Percentiles rank a stretch among this genome's conserved stretches.
Conservation (phyloP, 2,329 filamentous ascomycete species). For the Trichophyton benhamiae region DNA sequence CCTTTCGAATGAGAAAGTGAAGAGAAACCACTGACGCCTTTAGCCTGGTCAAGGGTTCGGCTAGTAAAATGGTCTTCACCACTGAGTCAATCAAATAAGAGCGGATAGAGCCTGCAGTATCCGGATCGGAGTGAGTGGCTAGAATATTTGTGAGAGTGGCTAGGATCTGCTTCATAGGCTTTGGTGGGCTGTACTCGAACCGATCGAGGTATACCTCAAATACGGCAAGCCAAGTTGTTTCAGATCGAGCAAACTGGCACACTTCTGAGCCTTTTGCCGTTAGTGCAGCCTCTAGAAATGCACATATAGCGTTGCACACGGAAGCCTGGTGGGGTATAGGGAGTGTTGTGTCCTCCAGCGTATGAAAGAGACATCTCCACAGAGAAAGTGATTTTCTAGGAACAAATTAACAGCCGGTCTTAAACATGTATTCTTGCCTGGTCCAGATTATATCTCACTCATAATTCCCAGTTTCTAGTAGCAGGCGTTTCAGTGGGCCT, state of each 20-base stretch:
- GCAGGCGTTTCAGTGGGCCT: conserved; percentile 9
- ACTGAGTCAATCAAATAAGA: conserved; percentile 18
- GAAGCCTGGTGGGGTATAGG: conserved; percentile 30
- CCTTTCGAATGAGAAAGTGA: conserved; percentile 29
- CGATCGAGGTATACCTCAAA: conserved; percentile 31
- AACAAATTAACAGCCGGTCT: not conserved
- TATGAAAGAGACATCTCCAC: conserved; percentile 31
- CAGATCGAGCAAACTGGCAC: conserved; percentile 23
- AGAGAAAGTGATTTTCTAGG: conserved; percentile 18
- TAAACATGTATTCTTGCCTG: not conserved
- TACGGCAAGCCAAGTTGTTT: conserved; percentile 28
- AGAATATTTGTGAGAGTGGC: conserved; percentile 28
- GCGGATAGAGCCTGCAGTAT: conserved; percentile 17
- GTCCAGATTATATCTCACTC: conserved; percentile 6
- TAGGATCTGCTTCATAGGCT: conserved; percentile 35
- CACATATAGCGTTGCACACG: conserved; percentile 34
- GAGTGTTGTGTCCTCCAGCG: conserved; percentile 28
- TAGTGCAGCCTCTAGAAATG: conserved; percentile 30
- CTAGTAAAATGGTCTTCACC: conserved; percentile 27
- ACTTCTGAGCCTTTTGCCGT: conserved; percentile 23
- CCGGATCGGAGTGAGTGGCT: conserved; percentile 18
- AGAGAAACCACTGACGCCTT: conserved; percentile 28
- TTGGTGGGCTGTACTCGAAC: conserved; percentile 33
- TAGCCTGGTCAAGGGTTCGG: conserved; percentile 28
- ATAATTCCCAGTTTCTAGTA: conserved; percentile 6